Base-by-base conservation (phyloP, 805 yeast genomes). In the Candida koratica region DNA sequence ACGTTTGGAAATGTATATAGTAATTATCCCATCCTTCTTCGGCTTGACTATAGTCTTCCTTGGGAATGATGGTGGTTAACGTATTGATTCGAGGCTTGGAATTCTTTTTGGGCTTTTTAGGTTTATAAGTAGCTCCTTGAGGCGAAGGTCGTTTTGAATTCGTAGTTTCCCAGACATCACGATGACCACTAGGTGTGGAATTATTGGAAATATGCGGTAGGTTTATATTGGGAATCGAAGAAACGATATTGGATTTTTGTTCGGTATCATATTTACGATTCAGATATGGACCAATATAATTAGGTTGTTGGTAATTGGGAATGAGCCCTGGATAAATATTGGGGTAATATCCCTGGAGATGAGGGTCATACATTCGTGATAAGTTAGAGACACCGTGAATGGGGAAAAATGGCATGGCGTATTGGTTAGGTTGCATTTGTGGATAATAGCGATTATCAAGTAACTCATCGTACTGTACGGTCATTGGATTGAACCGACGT, bases 1-100 rank as follows among this genome's bases (percentile, higher is more conserved):
- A 20, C 11, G 20, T 17, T 20, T 34, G 37, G 20, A 40, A 41
- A 16, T 31, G 31, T 13, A 22, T 25, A 28, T 27, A 44, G 7
- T n/a, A 28, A 15, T 25, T 22, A 14, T 44, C 47, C 3, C 25
- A 10, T 5, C 39, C 13, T 29, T 28, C 19, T 32, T 38, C 41
- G 17, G 42, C 23, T 31, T 27, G 32, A 19, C 34, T 30, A n/a
- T n/a, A n/a, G 12, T 30, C 35, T n/a, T 9, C 9, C 13, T 36
- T 31, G 4, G 17, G 22, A 12, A 16, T 4, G 3, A 25, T 15
- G 1, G 48, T 47, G 22, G 46, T 47, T 19, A 64, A 48, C 36
- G 58, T 60, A 43, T 63, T 56, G 43, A 64, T 64, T 22, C 67
- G 47, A 2, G 71, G 71, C 27, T 55, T 50, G 14, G 56, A 45